phyloP scores from a whole-genome alignment of 2,329 filamentous ascomycete species.

The Zelopaecilomyces penicillatus region DNA sequence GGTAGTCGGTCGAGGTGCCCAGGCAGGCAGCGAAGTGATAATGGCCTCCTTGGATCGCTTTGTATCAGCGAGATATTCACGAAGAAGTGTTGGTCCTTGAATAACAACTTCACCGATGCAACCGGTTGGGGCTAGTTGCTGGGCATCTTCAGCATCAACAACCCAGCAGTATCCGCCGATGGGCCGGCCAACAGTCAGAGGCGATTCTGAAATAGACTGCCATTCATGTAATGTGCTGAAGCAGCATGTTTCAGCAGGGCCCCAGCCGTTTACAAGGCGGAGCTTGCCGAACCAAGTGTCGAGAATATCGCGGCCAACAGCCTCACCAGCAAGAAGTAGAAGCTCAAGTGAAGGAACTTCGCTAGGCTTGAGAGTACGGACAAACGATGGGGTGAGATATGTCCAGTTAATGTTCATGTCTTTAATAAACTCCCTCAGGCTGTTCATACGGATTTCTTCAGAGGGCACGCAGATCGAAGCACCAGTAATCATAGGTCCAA shows the following conservation, averaged over 20 bases:
- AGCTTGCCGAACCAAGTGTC: background rate
- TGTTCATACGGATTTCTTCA: background rate
- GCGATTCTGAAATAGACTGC: background rate
- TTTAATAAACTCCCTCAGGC: slow-evolving; percentile 11
- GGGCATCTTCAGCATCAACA: no score
- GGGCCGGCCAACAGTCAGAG: no score
- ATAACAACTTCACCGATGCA: no score
- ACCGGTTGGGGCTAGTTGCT: no score
- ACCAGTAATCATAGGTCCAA: slow-evolving; percentile 3
- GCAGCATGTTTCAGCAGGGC: background rate
- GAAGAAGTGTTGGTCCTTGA: no score
- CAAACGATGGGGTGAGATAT: slow-evolving; percentile 6
- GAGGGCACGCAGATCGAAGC: slow-evolving; percentile 16
- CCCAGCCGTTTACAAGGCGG: background rate
- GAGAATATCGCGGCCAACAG: background rate
- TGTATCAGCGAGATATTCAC: no score
- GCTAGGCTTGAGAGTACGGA: background rate
- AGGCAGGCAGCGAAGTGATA: no score
- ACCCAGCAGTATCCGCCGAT: background rate
- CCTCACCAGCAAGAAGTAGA: background rate
- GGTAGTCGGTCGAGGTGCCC: no score
- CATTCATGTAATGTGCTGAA: background rate
- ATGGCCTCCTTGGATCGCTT: no score
- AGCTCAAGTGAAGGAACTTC: background rate
- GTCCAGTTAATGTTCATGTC: slow-evolving; percentile 12